Evolutionary conservation across 2,329 filamentous ascomycete genomes (phyloP).

Genomic region (Talaromyces amestolkiae): DNA sequence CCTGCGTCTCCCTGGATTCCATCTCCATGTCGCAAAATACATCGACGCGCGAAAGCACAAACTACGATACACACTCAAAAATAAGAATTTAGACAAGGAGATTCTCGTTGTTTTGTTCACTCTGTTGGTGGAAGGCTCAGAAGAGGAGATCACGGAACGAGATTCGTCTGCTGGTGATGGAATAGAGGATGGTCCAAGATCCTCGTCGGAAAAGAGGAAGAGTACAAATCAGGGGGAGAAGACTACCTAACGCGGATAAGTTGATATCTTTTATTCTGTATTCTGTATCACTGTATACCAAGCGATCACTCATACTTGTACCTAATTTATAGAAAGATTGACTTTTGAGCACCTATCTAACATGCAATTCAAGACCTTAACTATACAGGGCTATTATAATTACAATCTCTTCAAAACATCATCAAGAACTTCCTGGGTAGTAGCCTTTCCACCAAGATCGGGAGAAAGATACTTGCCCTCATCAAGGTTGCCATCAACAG

Average conservation of each 20-base stretch:
- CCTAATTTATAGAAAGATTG: neutral
- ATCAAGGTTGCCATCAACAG: conserved; percentile 85
- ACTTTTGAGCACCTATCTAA: conserved; percentile 2
- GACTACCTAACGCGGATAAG: too few species aligned
- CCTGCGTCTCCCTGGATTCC: conserved; percentile 38
- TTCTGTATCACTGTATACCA: neutral
- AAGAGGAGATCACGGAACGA: conserved; percentile 20
- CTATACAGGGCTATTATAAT: conserved; percentile 19
- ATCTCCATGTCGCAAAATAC: conserved; percentile 36
- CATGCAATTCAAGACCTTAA: neutral
- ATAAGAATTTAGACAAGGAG: conserved; percentile 68
- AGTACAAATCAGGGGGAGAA: too few species aligned
- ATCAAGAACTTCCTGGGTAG: conserved; percentile 79
- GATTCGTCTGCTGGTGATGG: neutral
- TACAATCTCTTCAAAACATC: conserved; percentile 84
- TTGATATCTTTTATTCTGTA: neutral
- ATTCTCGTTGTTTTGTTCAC: conserved; percentile 82
- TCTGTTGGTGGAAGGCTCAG: conserved; percentile 53
- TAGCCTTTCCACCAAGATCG: conserved; percentile 83
- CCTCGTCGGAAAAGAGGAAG: neutral
- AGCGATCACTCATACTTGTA: neutral
- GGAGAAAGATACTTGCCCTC: conserved; percentile 80
- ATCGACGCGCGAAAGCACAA: conserved; percentile 70
- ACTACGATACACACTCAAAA: conserved; percentile 88
- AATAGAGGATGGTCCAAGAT: neutral